phyloP scores from a whole-genome alignment of 495 filamentous ascomycete species.

The Aspergillus homomorphus region DNA sequence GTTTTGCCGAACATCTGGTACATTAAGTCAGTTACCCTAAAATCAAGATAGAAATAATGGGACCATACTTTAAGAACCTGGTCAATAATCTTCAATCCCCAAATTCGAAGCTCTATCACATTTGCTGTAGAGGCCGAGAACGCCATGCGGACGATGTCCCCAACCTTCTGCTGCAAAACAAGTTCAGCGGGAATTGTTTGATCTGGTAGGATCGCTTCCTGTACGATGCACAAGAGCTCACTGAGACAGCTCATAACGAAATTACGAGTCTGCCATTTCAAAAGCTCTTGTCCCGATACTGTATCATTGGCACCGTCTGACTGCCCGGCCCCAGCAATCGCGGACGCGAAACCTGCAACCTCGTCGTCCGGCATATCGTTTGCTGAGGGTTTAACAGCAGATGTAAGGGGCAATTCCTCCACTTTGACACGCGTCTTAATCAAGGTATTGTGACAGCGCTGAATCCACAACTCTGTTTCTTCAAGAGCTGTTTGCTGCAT shows the following conservation, averaged over 20 bases:
- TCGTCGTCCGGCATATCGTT: constrained; percentile 92
- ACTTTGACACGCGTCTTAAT: constrained; percentile 74
- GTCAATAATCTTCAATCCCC: constrained; percentile 89
- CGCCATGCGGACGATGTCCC: constrained; percentile 93
- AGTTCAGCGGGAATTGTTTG: constrained; percentile 67
- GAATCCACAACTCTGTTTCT: constrained; percentile 78
- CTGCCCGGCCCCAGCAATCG: constrained; percentile 58
- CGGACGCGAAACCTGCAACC: constrained; percentile 86
- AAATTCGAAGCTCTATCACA: constrained; percentile 82
- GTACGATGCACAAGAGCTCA: constrained; percentile 72
- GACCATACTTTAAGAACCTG: constrained; percentile 68
- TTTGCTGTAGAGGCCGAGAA: constrained; percentile 96
- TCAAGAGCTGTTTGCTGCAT: constrained; percentile 77
- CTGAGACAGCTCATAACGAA: constrained; percentile 92
- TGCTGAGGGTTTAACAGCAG: constrained; percentile 49
- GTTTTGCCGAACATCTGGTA: constrained; percentile 84
- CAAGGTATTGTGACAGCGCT: constrained; percentile 81
- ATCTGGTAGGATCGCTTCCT: constrained; percentile 67
- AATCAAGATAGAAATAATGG: neutral
- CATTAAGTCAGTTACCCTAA: constrained; percentile 15
- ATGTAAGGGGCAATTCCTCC: constrained; percentile 45
- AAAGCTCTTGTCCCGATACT: constrained; percentile 72
- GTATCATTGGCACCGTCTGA: constrained; percentile 60
- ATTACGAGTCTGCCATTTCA: constrained; percentile 94
- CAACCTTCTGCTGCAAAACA: constrained; percentile 77